A percentile compares a stretch with the other conserved stretches of the same genome.
These are phyloP conservation scores for Speleostelium caveatum DNA, from an alignment of 78 protist species.

Conservation along the genomic window DNA sequence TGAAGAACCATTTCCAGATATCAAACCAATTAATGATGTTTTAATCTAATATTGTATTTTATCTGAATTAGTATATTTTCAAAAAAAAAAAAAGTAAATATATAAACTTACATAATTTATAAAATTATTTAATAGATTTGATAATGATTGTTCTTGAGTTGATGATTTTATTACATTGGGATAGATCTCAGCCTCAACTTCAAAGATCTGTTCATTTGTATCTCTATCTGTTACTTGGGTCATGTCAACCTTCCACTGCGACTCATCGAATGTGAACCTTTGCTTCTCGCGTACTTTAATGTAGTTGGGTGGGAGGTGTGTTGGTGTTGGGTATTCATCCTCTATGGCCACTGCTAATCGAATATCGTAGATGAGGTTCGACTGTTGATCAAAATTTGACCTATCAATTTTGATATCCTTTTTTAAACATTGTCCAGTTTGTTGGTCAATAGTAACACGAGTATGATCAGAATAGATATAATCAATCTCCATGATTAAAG, in stretches of 20 bases:
- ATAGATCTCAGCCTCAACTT: conserved; percentile 44
- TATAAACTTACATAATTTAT: no score
- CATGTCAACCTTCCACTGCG: conserved; percentile 56
- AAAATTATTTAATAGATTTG: conserved; percentile 5
- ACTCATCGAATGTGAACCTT: conserved; percentile 19
- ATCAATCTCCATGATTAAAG: conserved; percentile 21
- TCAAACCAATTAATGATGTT: no score
- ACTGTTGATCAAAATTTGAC: conserved; percentile 22
- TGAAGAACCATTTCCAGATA: no score
- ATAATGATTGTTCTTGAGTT: not conserved
- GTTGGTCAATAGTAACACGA: conserved; percentile 15
- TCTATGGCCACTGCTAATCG: conserved; percentile 38
- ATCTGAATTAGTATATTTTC: no score
- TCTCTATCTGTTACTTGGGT: not conserved
- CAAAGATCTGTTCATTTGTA: not conserved
- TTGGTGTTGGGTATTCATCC: conserved; percentile 15
- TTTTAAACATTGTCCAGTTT: conserved; percentile 3
- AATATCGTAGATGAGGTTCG: conserved; percentile 39
- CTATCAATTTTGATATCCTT: conserved; percentile 42
- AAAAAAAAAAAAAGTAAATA: no score
- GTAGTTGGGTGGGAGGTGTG: conserved; percentile 6
- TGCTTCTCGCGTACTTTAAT: not conserved
- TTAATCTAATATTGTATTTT: no score
- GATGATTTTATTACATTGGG: not conserved
- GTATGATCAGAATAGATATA: conserved; percentile 26